Conservation (phyloP, 1,284 basidiomycete genomes). For the Rhodotorula sp. region DNA sequence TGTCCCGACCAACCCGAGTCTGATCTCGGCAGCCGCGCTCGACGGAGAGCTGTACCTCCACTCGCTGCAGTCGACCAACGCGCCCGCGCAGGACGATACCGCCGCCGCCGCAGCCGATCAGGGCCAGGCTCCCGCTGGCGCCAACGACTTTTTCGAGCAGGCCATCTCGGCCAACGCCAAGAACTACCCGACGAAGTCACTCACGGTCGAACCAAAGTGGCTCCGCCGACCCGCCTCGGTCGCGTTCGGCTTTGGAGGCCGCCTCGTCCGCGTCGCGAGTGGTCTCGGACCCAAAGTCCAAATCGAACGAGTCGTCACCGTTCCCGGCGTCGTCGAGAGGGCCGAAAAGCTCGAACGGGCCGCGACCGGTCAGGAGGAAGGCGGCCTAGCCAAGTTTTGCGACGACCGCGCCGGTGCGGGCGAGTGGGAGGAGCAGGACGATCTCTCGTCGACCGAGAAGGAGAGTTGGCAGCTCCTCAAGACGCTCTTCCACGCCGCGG, state of each 20-base stretch:
- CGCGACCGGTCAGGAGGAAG: slow-evolving; percentile 55
- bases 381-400: slow-evolving; percentile 64
- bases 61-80: slow-evolving; percentile 80
- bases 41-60: slow-evolving; percentile 78
- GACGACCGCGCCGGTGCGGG: slow-evolving; percentile 56
- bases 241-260: slow-evolving; percentile 91
- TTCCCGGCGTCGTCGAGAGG: slow-evolving; percentile 71
- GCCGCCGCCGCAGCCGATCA: slow-evolving; percentile 48
- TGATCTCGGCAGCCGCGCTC: slow-evolving; percentile 80
- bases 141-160: slow-evolving; percentile 68
- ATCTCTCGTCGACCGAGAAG: slow-evolving; percentile 45
- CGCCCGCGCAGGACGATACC: slow-evolving; percentile 40
- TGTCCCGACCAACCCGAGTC: slow-evolving; percentile 91
- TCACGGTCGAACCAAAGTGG: slow-evolving; percentile 94
- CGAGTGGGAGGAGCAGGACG: slow-evolving; percentile 21
- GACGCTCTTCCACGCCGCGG: slow-evolving; percentile 80
- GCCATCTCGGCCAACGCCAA: slow-evolving; percentile 56
- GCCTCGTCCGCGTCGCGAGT: slow-evolving; percentile 62
- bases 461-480: slow-evolving; percentile 75
- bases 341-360: slow-evolving; percentile 70
- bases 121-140: slow-evolving; percentile 52
- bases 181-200: slow-evolving; percentile 59
- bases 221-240: slow-evolving; percentile 76
- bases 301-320: slow-evolving; percentile 71
- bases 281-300: slow-evolving; percentile 32